Base-by-base conservation (phyloP, 345 rosid genomes). In the Sisymbrium altissimum region DNA sequence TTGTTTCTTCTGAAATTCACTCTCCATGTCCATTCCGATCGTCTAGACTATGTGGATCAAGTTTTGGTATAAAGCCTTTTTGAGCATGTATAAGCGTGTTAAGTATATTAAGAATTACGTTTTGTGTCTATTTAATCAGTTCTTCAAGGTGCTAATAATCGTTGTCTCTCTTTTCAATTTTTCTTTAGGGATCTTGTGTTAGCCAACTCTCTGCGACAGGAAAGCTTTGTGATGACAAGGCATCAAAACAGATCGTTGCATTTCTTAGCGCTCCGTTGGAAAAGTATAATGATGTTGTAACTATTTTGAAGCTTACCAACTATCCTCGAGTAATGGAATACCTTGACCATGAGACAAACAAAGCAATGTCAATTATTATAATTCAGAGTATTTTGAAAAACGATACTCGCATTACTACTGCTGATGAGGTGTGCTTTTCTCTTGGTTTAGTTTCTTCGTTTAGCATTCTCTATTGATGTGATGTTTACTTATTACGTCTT, bases 11-110 rank as follows among this genome's bases (percentile, higher is more conserved):
- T 92, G 49, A 95, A 89, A 40, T 95, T 95, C 83, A 89, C 97
- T 32, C 97, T 95, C 67, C 96, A 92, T 83, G 99, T 95, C 59
- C 92, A 95, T 71, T 89, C 99, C 9, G 99, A 95, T 56, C 93
- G 99, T 45, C 91, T 95, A 72, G 97, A 95, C 71, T 92, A 92
- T 80, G 97, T 92, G 19, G 99, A 95, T 83, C 89, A 92, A 90
- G 97, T 94, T 40, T 79, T 94, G 98, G 98, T 91, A 91, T 81
- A 74, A 52, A 35, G 39, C 52, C 70, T 66, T 66, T n/a, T 64
- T 35, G 63, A 63, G 33, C 55, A 33, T 64, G 65, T 66, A 53
- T 60, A 49, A 48, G 58, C 60, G 9, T 68, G 43, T 53, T 35
- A 53, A 53, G 14, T 69, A 48, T 56, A n/a, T 71, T 53, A 4